A percentile compares a stretch with the other conserved stretches of the same genome.
Evolutionary conservation across 2,329 filamentous ascomycete species (phyloP).

Genomic region (Chaetomium strumarium): DNA sequence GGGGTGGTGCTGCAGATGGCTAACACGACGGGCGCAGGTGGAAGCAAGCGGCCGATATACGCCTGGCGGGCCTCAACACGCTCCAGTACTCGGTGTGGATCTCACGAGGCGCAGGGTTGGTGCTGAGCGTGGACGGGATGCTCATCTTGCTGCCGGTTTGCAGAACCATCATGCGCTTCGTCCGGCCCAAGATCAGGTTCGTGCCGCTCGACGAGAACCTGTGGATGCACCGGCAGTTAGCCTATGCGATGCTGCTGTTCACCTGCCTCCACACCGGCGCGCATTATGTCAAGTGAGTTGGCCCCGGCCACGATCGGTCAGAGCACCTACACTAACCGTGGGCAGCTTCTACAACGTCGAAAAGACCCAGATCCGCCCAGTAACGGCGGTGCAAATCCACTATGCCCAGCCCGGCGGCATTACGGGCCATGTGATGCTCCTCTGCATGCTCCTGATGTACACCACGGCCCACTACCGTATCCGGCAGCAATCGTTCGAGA

Average conservation of each 20-base stretch:
- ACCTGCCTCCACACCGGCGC: constrained; percentile 67
- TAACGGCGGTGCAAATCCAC: constrained; percentile 82
- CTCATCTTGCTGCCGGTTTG: constrained; percentile 93
- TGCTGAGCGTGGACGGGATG: constrained; percentile 75
- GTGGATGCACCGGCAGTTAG: constrained; percentile 94
- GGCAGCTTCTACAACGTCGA: constrained; percentile 91
- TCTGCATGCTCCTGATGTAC: constrained; percentile 99
- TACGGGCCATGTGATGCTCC: constrained; percentile 93
- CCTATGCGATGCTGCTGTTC: constrained; percentile 82
- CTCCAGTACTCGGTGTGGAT: constrained; percentile 91
- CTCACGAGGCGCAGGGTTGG: constrained; percentile 85
- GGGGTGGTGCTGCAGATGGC: constrained; percentile 3
- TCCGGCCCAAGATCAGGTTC: constrained; percentile 82
- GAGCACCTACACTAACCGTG: constrained; percentile 19
- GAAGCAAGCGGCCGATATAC: constrained; percentile 64
- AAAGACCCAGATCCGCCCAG: constrained; percentile 70
- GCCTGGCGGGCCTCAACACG: constrained; percentile 71
- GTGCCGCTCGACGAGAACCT: constrained; percentile 92
- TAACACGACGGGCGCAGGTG: constrained; percentile 50
- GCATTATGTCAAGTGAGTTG: constrained; percentile 75
- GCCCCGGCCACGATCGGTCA: background rate
- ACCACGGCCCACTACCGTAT: constrained; percentile 92
- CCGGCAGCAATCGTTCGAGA: constrained; percentile 94
- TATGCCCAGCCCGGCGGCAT: constrained; percentile 85
- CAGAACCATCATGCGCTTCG: constrained; percentile 75